These are phyloP conservation scores for Lentinula edodes DNA, from an alignment of 768 basidiomycete genomes.

Conservation along the genomic window DNA sequence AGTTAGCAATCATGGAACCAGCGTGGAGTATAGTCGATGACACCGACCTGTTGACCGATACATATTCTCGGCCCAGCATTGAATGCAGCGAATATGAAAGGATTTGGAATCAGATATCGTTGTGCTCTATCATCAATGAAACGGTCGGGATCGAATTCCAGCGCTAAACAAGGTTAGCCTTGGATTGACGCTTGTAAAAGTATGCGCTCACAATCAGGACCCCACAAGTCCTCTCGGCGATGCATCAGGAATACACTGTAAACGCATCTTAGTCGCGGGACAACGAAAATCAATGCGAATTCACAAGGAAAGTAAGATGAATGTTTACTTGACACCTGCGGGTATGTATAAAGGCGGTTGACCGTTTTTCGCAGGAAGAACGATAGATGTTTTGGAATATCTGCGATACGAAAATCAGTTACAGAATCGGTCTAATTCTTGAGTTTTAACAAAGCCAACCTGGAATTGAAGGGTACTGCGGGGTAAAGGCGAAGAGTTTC, in stretches of 20 bases:
- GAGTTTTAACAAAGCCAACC: background rate
- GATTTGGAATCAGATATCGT: conserved; percentile 51
- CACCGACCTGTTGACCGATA: conserved; percentile 40
- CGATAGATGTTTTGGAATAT: conserved; percentile 12
- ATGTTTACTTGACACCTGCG: conserved; percentile 20
- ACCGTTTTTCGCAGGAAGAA: conserved; percentile 14
- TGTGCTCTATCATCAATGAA: conserved; percentile 58
- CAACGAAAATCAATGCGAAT: background rate
- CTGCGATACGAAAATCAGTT: conserved; percentile 8
- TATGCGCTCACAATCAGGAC: conserved; percentile 47
- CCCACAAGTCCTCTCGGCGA: conserved; percentile 58
- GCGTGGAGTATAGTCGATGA: conserved; percentile 17
- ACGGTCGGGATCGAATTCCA: conserved; percentile 59
- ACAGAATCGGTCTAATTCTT: background rate
- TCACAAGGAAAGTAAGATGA: background rate
- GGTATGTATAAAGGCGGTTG: conserved; percentile 23
- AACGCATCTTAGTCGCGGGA: conserved; percentile 15
- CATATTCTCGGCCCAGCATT: conserved; percentile 50
- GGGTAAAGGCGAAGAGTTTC: conserved; percentile 52
- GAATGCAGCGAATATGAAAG: conserved; percentile 48
- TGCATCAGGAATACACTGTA: conserved; percentile 59
- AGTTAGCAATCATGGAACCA: conserved; percentile 23
- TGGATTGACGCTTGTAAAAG: background rate
- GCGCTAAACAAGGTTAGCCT: conserved; percentile 27
- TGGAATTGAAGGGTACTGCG: conserved; percentile 29